These are phyloP conservation scores for Aquilaria yunnanensis DNA, from an alignment of 345 rosid species.

Conservation along the genomic window DNA sequence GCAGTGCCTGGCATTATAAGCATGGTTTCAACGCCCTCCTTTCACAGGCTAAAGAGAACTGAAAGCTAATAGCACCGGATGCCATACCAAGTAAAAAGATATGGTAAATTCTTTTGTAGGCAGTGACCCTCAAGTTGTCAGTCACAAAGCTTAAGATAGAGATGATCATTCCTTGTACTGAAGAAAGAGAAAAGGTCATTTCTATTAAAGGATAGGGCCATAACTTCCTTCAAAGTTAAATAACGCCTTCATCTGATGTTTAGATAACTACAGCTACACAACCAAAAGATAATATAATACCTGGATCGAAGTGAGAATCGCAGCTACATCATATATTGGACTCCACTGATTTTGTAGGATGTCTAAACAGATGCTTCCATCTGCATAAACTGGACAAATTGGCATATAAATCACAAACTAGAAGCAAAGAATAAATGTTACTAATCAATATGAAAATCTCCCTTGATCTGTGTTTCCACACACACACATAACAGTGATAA, in stretches of 20 bases:
- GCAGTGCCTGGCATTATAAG: too few species aligned
- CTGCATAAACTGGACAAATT: constrained; percentile 54
- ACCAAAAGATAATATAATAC: constrained; percentile 17
- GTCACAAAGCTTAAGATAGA: too few species aligned
- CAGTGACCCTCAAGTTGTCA: too few species aligned
- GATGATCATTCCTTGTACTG: too few species aligned
- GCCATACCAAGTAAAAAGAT: too few species aligned
- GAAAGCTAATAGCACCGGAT: too few species aligned
- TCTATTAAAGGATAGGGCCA: not conserved
- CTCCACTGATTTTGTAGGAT: constrained; percentile 87
- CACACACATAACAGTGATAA: not conserved
- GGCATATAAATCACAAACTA: not conserved
- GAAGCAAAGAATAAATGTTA: not conserved
- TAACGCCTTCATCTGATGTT: not conserved
- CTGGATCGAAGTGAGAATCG: constrained; percentile 83
- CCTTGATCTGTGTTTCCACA: too few species aligned
- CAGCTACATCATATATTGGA: constrained; percentile 83
- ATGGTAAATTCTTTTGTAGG: too few species aligned
- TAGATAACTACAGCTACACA: not conserved
- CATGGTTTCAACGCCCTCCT: too few species aligned
- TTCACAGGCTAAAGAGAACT: too few species aligned
- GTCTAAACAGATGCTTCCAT: constrained; percentile 85
- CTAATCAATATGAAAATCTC: too few species aligned
- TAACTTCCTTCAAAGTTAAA: not conserved
- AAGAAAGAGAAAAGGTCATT: too few species aligned